Evolutionary conservation across 768 basidiomycete genomes (phyloP), one percentile per base, ranked within the genome.

Genomic region (Lactarius deliciosus): DNA sequence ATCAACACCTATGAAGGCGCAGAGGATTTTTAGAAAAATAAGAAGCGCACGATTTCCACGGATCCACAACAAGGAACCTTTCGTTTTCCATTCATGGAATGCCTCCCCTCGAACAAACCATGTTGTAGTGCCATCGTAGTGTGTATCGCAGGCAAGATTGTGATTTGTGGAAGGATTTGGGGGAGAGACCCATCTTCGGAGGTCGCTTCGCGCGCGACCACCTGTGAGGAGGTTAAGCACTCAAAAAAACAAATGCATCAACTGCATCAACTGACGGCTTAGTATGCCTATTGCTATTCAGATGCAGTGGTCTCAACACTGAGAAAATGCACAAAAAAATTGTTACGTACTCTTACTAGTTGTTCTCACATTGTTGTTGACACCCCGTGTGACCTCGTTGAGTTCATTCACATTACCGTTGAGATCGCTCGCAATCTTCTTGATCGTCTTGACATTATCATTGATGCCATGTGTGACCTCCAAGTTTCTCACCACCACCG

Each of bases 81-180:
- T 38, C 16, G 3, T 9, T 11, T 61, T 65, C 64, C 64, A 65
- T 3, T 57, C 41, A 2, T n/a, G 10, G 32, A 65, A 65, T 34
- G 6, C 32, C 5, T 6, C 7, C 1, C 58, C 41, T 15, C 18
- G n/a, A 15, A 25, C 34, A 11, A 65, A 65, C 64, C 64, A 65
- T 0, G 28, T 15, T 32, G 64, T 40, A 3, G 64, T 60, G 10
- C 59, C 60, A 15, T 56, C 7, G 25, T 47, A 43, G 0, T 57
- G 64, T 2, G 15, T 40, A 0, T 41, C 54, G 20, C n/a, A 28
- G 3, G 64, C 53, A 13, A 38, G 54, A 15, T 55, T 60, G 40
- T 65, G 64, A 20, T 60, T 65, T 38, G 36, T 54, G 2, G 64
- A 65, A 41, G 58, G 59, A 36, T 65, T 43, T 1, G 64, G 64